A percentile compares a stretch with the other conserved stretches of the same genome.
These are phyloP conservation scores for Hysterangium stoloniferum DNA, from an alignment of 768 basidiomycete species.

Conservation along the genomic window DNA sequence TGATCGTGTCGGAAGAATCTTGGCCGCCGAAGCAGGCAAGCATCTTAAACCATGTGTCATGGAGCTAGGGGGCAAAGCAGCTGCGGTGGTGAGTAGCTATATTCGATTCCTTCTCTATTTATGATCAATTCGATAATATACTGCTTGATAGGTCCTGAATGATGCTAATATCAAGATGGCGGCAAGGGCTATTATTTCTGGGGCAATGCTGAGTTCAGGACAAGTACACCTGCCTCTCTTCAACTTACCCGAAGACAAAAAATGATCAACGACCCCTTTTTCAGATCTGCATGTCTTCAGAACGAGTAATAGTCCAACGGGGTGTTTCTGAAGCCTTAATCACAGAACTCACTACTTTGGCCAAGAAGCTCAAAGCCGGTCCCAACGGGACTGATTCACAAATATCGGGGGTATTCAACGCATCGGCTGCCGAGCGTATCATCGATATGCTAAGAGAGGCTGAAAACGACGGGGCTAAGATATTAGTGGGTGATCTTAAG, in stretches of 20 bases:
- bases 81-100: conserved; percentile 34
- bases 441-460: conserved; percentile 39
- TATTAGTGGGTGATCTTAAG: conserved; percentile 37
- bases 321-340: conserved; percentile 31
- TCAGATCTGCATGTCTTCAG: conserved; percentile 51
- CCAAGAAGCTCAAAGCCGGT: conserved; percentile 31
- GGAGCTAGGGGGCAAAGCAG: conserved; percentile 50
- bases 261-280: neutral
- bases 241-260: neutral
- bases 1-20: conserved; percentile 42
- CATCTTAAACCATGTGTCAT: conserved; percentile 47
- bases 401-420: conserved; percentile 36
- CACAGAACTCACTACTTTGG: conserved; percentile 26
- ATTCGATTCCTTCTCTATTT: neutral
- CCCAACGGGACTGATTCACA: conserved; percentile 25
- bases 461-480: conserved; percentile 34
- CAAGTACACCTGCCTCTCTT: conserved; percentile 9
- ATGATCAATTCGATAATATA: neutral
- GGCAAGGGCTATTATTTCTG: conserved; percentile 39
- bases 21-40: conserved; percentile 48
- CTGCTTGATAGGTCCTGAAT: conserved; percentile 32
- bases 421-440: conserved; percentile 38
- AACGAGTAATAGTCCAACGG: conserved; percentile 47
- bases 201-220: conserved; percentile 40
- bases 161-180: conserved; percentile 49